Base-by-base conservation (phyloP, 768 basidiomycete species). In the Ramaria sp. region DNA sequence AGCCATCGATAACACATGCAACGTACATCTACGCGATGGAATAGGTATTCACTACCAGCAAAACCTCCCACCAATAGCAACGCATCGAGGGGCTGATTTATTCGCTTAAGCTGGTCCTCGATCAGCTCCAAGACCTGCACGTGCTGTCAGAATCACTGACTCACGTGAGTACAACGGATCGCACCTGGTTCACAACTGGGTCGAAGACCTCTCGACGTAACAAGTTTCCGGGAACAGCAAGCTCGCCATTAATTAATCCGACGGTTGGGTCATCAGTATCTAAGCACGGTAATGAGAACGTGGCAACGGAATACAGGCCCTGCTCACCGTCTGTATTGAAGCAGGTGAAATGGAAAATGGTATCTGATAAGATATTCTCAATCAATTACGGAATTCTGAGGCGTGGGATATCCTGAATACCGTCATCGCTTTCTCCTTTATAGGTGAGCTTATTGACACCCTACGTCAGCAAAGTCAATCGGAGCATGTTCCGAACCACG, bases 21-120 rank as follows among this genome's bases (percentile, higher is more conserved):
- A 71, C 78, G 57, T 50, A 83, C 87, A 74, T 89, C 77, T 38
- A 92, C 83, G 58, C 80, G 78, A 62, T 79, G 75, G 69, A 85
- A 88, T 59, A 92, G 72, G 67, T 94, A 92, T 64, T 88, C 83
- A 66, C 85, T 85, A 6, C 83, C 87, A 20, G 68, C 84, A 67
- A 94, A 94, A 52, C 90, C 90, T 68, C 90, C 90, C 64, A 94
- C 89, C 62, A 93, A 79, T 60, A 94, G 78, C 50, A 94, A 70
- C 8, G 89, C 90, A 73, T 92, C 81, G 64, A 92, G 78, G 44
- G 72, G 72, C 63, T 86, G 83, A 63, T 84, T 77, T 50, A 84
- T 73, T 65, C 75, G 78, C 58, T 70, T 70, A 49, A 81, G 71
- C 67, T 91, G 89, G 20, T 83, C 82, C 61, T 89, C 86, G 61